A percentile compares a stretch with the other conserved stretches of the same genome.
phyloP scores from a whole-genome alignment of 139 green algal genomes.

The Chlorella sp. region DNA sequence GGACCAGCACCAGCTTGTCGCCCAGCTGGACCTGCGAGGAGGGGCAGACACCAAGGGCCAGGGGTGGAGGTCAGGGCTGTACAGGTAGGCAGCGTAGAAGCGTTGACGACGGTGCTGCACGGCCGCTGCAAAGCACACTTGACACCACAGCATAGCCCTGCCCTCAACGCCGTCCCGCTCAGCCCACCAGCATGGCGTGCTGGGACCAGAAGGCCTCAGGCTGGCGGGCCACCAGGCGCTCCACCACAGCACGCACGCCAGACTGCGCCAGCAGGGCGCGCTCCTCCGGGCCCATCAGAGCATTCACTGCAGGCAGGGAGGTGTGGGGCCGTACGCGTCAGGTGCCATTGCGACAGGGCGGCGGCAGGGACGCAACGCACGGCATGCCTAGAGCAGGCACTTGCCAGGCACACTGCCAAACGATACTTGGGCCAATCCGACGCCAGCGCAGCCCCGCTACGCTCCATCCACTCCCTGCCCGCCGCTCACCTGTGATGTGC shows the following conservation, averaged over 20 bases:
- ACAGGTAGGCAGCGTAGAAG: too few species aligned
- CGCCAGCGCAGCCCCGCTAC: slow-evolving; percentile 46
- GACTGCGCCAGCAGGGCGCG: neutral
- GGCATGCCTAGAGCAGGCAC: neutral
- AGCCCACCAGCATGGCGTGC: slow-evolving; percentile 60
- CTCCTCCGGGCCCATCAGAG: slow-evolving; percentile 13
- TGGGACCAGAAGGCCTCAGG: slow-evolving; percentile 54
- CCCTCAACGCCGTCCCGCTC: too few species aligned
- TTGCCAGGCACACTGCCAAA: too few species aligned
- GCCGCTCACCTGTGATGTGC: slow-evolving; percentile 69
- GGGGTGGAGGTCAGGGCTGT: too few species aligned
- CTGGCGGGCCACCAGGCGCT: slow-evolving; percentile 29
- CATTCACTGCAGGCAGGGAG: slow-evolving; percentile 7
- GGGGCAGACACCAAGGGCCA: too few species aligned
- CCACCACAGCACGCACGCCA: slow-evolving; percentile 35
- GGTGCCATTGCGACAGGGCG: too few species aligned
- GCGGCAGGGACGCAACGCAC: neutral
- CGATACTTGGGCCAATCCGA: too few species aligned
- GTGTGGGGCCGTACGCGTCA: too few species aligned
- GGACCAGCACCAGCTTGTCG: slow-evolving; percentile 60
- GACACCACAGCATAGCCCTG: too few species aligned
- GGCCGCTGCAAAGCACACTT: too few species aligned
- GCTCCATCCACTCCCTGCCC: too few species aligned
- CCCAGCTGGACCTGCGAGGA: slow-evolving; percentile 60
- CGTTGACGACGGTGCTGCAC: too few species aligned